A percentile compares a stretch with the other conserved stretches of the same genome.
phyloP scores from a whole-genome alignment of 2,329 filamentous ascomycete genomes.

The Diaporthe helianthi region DNA sequence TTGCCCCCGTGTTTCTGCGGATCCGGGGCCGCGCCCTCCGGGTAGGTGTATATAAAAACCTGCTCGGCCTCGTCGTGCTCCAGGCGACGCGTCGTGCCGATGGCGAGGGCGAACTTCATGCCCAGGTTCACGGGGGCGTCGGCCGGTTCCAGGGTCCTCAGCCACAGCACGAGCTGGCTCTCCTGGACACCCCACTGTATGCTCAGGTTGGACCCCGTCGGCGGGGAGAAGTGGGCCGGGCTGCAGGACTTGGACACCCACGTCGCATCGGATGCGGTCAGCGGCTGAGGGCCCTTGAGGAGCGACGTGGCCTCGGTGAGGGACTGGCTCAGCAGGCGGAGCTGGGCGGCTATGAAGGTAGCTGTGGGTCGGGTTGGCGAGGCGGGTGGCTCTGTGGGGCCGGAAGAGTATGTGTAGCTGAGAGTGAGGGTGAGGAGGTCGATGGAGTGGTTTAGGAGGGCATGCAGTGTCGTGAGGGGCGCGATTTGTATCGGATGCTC shows the following conservation, averaged over 20 bases:
- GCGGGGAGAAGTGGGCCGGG: constrained; percentile 52
- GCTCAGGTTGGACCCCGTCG: constrained; percentile 68
- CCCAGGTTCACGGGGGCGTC: constrained; percentile 66
- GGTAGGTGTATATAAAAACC: constrained; percentile 67
- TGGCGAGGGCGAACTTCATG: constrained; percentile 74
- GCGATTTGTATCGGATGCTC: constrained; percentile 64
- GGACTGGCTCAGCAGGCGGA: constrained; percentile 62
- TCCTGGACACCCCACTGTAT: constrained; percentile 76
- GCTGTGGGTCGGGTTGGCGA: constrained; percentile 48
- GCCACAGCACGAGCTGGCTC: constrained; percentile 71
- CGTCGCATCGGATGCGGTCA: constrained; percentile 47
- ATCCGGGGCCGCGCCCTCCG: constrained; percentile 20
- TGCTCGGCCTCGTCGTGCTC: constrained; percentile 83
- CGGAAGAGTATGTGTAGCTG: constrained; percentile 65
- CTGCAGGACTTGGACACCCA: constrained; percentile 56
- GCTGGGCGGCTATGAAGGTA: constrained; percentile 60
- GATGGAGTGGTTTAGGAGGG: constrained; percentile 82
- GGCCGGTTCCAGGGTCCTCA: constrained; percentile 74
- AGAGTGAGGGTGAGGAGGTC: constrained; percentile 82
- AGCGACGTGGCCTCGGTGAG: constrained; percentile 59
- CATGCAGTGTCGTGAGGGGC: constrained; percentile 74
- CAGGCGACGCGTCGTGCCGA: constrained; percentile 67
- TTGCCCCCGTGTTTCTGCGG: constrained; percentile 15
- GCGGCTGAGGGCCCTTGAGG: constrained; percentile 59
- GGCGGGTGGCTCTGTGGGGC: constrained; percentile 63